Conservation (phyloP, 768 basidiomycete genomes). For the Naganishia antarctica region DNA sequence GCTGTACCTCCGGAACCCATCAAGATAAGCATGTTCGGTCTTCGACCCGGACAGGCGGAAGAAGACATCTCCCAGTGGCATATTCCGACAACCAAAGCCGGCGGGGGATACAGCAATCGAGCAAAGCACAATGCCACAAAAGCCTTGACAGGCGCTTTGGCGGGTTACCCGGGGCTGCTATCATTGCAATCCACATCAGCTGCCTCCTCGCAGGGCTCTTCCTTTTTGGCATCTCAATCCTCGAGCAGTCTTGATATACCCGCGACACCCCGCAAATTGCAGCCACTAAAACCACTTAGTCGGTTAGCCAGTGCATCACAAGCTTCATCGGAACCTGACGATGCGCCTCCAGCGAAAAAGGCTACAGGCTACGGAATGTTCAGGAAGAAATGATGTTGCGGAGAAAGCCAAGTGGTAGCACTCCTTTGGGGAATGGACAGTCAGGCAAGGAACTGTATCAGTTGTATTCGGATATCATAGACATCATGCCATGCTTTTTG, state of each 20-base stretch:
- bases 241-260: neutral
- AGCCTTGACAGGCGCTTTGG: constrained; percentile 8
- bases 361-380: constrained; percentile 15
- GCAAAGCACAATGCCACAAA: constrained; percentile 1
- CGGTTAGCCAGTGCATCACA: constrained; percentile 10
- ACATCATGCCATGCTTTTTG: neutral
- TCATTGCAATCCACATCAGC: neutral
- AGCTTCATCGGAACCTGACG: constrained; percentile 1
- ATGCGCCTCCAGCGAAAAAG: constrained; percentile 1
- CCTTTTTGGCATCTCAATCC: neutral
- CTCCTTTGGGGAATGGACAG: no score
- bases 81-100: neutral
- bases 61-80: neutral
- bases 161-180: neutral
- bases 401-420: no score
- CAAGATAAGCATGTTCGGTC: constrained; percentile 8
- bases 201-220: neutral
- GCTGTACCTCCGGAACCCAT: neutral
- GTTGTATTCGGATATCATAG: neutral
- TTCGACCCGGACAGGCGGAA: neutral
- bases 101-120: neutral
- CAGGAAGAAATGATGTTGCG: constrained; percentile 2
- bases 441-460: no score
- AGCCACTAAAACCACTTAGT: neutral
- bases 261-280: neutral